Evolutionary conservation across 108 stramenopile genomes (phyloP).

Genomic region (Fragilaria crotonensis): DNA sequence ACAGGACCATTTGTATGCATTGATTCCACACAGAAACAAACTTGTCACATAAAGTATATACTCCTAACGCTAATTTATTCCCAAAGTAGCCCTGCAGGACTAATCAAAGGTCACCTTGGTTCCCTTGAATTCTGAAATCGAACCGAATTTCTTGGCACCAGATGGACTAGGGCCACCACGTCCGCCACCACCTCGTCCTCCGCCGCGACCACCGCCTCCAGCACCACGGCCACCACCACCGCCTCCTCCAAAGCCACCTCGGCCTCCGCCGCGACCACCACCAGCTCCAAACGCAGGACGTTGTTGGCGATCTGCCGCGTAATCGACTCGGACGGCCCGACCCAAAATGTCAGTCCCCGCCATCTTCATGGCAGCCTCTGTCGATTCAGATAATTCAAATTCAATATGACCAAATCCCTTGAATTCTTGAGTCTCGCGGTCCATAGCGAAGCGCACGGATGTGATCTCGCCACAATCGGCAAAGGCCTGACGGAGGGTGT

Average conservation of each 20-base stretch:
- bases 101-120: slow-evolving; percentile 92
- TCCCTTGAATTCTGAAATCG: slow-evolving; percentile 77
- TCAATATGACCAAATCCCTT: slow-evolving; percentile 96
- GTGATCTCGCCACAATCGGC: slow-evolving; percentile 86
- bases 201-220: slow-evolving; percentile 57
- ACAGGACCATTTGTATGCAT: too few relatives aligned
- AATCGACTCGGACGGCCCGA: slow-evolving; percentile 88
- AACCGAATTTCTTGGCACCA: slow-evolving; percentile 61
- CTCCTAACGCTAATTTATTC: too few relatives aligned
- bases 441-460: slow-evolving; percentile 87
- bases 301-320: slow-evolving; percentile 48
- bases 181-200: slow-evolving; percentile 52
- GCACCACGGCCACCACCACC: slow-evolving; percentile 51
- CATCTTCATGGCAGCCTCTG: slow-evolving; percentile 81
- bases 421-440: slow-evolving; percentile 95
- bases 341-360: slow-evolving; percentile 86
- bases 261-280: slow-evolving; percentile 47
- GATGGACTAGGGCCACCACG: slow-evolving; percentile 41
- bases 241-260: slow-evolving; percentile 49
- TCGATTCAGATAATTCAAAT: slow-evolving; percentile 80
- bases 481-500: slow-evolving; percentile 77
- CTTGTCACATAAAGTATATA: too few relatives aligned
- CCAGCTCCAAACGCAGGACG: slow-evolving; percentile 40
- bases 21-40: too few relatives aligned
- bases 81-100: too few relatives aligned